Evolutionary conservation across 495 filamentous ascomycete genomes (phyloP), one percentile per base, ranked within the genome.

Genomic region (Penicillium malachiteum): DNA sequence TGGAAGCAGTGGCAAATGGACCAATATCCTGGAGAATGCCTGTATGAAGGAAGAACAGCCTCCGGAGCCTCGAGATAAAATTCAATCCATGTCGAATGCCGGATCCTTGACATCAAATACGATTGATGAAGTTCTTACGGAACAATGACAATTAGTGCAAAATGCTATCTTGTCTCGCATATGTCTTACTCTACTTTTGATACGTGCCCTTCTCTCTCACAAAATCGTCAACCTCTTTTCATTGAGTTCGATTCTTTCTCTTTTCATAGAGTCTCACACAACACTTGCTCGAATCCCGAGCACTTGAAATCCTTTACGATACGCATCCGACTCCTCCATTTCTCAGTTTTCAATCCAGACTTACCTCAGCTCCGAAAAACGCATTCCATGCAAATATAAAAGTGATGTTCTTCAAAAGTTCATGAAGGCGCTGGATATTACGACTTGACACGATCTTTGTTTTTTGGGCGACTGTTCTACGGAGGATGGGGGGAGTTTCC

Each of bases 1-100:
- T 7, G 95, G 94, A 11, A 93, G 91, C 2, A 96, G 92, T 72
- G 94, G 94, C 18, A 97, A 97, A 68, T 97, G 95, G 94, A 98
- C 94, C 16, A 98, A 98, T 70, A 93, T 96, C 77, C 74, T 98
- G 40, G 94, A 98, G 67, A 95, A 89, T 65, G 91, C 92, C 32
- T 97, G 94, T 71, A 96, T 97, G 93, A 88, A 92, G 72, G 92
- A 96, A 58, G 93, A 97, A 70, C 77, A 83, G 30, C 79, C 78
- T 2, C 69, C 71, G 1, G 74, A 77, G 48, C 65, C 69, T 3
- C 61, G 66, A 34, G 70, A 71, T 54, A 59, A 51, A 17, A 49
- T 18, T 46, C 11, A 26, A 26, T 26, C 18, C 13, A 14, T 3
- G 13, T n/a, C 37, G 30, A 26, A 32, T 11, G n/a, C 52, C 17